Percentiles rank a stretch among this genome's conserved stretches.
These are phyloP conservation scores for Tylopilus sp. DNA, from an alignment of 768 basidiomycete species.

Conservation along the genomic window DNA sequence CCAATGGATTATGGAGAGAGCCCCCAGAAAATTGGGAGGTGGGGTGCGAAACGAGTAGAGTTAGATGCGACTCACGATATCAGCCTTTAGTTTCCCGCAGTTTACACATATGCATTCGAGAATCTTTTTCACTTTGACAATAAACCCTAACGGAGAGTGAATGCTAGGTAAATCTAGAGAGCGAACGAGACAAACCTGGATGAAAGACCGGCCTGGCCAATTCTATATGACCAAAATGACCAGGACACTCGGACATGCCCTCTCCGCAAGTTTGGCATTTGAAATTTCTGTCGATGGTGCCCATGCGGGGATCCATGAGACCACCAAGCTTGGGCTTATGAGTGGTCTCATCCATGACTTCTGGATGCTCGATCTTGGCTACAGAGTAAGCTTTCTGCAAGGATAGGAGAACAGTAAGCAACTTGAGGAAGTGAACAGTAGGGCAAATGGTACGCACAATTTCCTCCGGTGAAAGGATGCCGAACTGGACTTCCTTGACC, in stretches of 20 bases:
- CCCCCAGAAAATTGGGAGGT: slow-evolving; percentile 98
- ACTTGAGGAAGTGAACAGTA: not conserved
- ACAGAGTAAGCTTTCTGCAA: slow-evolving; percentile 96
- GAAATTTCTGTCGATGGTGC: slow-evolving; percentile 95
- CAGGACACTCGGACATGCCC: slow-evolving; percentile 99
- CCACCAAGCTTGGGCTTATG: slow-evolving; percentile 91
- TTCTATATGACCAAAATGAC: slow-evolving; percentile 99
- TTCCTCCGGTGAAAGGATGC: slow-evolving; percentile 97
- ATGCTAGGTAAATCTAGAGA: not conserved
- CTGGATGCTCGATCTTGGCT: slow-evolving; percentile 96
- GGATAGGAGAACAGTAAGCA: slow-evolving; percentile 17
- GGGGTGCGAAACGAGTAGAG: slow-evolving; percentile 89
- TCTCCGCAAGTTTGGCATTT: slow-evolving; percentile 99
- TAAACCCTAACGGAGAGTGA: slow-evolving; percentile 60
- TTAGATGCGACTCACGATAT: slow-evolving; percentile 87
- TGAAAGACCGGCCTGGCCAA: slow-evolving; percentile 96
- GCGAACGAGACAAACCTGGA: slow-evolving; percentile 59
- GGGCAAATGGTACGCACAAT: slow-evolving; percentile 53
- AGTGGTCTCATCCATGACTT: slow-evolving; percentile 95
- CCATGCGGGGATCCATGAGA: slow-evolving; percentile 97
- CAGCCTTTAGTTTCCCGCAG: slow-evolving; percentile 96
- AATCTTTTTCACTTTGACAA: slow-evolving; percentile 99
- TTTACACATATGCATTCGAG: slow-evolving; percentile 98
- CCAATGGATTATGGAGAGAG: slow-evolving; percentile 86
- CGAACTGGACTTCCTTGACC: slow-evolving; percentile 97